Percentiles rank a stretch among this genome's conserved stretches.
phyloP scores from a whole-genome alignment of 306 rosid genomes.

The Lotus japonicus region DNA sequence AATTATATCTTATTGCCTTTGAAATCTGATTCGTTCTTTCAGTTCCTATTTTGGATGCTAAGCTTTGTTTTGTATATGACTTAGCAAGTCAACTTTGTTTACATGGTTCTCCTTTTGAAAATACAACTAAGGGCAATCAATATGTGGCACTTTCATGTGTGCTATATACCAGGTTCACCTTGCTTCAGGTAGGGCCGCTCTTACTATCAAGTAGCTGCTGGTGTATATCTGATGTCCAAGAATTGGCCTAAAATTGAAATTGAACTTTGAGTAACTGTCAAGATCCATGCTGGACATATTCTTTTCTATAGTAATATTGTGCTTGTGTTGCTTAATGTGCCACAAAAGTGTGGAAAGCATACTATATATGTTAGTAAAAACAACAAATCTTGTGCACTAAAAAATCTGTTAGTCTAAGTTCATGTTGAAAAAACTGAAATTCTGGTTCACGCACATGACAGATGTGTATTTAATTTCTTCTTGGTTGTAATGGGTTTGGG shows the following conservation, averaged over 20 bases:
- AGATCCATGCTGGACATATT: background rate
- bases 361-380: background rate
- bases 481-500: too few relatives aligned
- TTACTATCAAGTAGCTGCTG: conserved; percentile 23
- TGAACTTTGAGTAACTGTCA: conserved; percentile 17
- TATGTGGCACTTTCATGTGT: conserved; percentile 71
- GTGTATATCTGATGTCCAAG: conserved; percentile 26
- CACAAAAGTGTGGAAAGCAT: background rate
- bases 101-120: background rate
- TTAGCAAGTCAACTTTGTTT: background rate
- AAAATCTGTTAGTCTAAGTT: background rate
- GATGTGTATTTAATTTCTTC: too few relatives aligned
- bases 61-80: too few relatives aligned
- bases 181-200: too few relatives aligned
- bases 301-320: background rate
- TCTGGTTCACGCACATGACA: too few relatives aligned
- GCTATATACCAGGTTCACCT: conserved; percentile 91
- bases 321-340: background rate
- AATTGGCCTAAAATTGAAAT: conserved; percentile 20
- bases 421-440: too few relatives aligned
- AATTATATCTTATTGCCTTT: too few relatives aligned
- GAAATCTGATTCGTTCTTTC: too few relatives aligned
- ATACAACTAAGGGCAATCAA: conserved; percentile 52
- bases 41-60: background rate
- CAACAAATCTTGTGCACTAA: background rate